Conservation (phyloP, 2,329 filamentous ascomycete species). For the Clarireedia homoeocarpa region DNA sequence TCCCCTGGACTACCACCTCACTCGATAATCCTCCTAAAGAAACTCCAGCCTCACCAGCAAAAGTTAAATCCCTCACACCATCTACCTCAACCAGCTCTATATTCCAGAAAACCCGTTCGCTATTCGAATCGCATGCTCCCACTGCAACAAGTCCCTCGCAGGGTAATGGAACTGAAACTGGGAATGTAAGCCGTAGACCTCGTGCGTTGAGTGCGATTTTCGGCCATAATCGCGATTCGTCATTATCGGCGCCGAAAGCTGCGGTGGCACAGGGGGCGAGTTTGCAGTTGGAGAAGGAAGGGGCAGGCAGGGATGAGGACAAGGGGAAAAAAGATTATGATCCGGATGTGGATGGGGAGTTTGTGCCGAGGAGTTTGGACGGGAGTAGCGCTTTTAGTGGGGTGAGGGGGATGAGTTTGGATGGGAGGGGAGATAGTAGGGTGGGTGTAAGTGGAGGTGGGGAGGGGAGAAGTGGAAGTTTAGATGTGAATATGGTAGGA, state of each 20-base stretch:
- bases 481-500: not conserved
- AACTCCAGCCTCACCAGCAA: not conserved
- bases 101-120: slow-evolving; percentile 23
- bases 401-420: slow-evolving; percentile 1
- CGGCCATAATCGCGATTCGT: not conserved
- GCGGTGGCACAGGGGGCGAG: not conserved
- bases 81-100: slow-evolving; percentile 15
- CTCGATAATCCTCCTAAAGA: not conserved
- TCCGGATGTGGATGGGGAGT: slow-evolving; percentile 2
- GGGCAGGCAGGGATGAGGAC: not conserved
- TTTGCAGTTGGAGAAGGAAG: not conserved
- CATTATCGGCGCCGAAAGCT: not conserved
- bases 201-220: not conserved
- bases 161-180: not conserved
- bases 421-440: not conserved
- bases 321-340: not conserved
- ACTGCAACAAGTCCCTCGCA: slow-evolving; percentile 1
- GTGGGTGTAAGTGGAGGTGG: not conserved
- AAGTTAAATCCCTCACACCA: slow-evolving; percentile 1
- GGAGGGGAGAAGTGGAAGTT: not conserved
- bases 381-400: too few species aligned
- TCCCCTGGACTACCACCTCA: not conserved
- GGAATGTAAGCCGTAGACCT: not conserved
- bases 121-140: slow-evolving; percentile 19
- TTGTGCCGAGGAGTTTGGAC: slow-evolving; percentile 3